phyloP scores from a whole-genome alignment of 208 protist species.

The Acanthamoeba divionensis region DNA sequence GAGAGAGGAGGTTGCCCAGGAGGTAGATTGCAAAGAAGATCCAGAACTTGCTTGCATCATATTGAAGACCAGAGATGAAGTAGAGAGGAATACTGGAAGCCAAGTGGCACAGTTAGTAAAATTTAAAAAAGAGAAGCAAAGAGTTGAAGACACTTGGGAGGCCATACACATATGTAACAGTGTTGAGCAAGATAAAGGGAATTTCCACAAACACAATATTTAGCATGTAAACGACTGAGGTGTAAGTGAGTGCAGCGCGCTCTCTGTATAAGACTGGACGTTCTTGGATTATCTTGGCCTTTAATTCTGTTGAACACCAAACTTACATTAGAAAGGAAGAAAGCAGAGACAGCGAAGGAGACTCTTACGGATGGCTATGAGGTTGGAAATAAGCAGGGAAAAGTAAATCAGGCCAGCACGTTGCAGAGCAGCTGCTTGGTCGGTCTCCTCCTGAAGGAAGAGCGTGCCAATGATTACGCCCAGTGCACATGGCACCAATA shows the following conservation, averaged over 20 bases:
- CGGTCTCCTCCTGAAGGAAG: not conserved
- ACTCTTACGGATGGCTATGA: not conserved
- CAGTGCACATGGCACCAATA: not conserved
- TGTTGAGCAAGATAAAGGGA: not conserved
- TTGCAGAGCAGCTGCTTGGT: not conserved
- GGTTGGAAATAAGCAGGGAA: conserved; percentile 16
- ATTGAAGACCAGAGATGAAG: not conserved
- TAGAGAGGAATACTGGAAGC: not conserved
- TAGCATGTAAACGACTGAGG: not conserved
- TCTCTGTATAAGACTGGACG: not conserved
- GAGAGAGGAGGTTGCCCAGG: conserved; percentile 34
- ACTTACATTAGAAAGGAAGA: not conserved
- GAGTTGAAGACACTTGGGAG: not conserved
- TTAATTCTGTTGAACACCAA: not conserved
- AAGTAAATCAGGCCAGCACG: conserved; percentile 21
- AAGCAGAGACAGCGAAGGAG: not conserved
- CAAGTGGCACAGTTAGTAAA: not conserved
- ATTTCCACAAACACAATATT: not conserved
- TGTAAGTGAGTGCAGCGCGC: not conserved
- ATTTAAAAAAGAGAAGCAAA: not conserved
- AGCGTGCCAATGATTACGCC: not conserved
- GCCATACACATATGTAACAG: not conserved
- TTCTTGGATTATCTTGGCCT: not conserved
- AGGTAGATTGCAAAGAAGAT: conserved; percentile 53
- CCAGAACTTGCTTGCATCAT: not conserved